Conservation (phyloP, 352 stramenopile genomes). For the Pythium rhizo-oryzae region DNA sequence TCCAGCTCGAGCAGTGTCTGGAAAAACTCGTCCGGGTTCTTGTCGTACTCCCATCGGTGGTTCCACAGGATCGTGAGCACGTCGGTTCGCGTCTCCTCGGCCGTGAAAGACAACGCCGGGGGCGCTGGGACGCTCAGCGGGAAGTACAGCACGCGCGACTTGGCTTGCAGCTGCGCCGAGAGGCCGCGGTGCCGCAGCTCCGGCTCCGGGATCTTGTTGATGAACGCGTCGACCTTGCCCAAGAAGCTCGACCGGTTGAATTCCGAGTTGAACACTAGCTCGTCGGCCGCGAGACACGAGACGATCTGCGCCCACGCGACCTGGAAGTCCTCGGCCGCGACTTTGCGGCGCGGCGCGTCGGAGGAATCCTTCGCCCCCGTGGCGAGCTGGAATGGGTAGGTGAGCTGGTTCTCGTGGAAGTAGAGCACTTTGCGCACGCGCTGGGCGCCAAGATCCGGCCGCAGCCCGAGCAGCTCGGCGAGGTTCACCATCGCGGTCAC, state of each 20-base stretch:
- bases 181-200: constrained; percentile 34
- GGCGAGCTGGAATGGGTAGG: constrained; percentile 45
- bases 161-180: constrained; percentile 26
- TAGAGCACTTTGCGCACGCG: constrained; percentile 52
- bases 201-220: constrained; percentile 55
- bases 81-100: not conserved
- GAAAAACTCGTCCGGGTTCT: constrained; percentile 58
- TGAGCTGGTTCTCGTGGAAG: constrained; percentile 74
- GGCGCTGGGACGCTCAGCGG: constrained; percentile 32
- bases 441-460: constrained; percentile 26
- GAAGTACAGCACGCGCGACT: constrained; percentile 49
- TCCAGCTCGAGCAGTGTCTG: constrained; percentile 43
- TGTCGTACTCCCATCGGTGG: constrained; percentile 67
- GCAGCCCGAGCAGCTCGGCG: constrained; percentile 41
- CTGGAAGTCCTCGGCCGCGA: constrained; percentile 56
- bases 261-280: constrained; percentile 59
- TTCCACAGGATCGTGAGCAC: constrained; percentile 53
- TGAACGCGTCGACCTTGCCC: constrained; percentile 45
- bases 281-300: constrained; percentile 49
- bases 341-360: constrained; percentile 22
- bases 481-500: constrained; percentile 52
- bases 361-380: not conserved
- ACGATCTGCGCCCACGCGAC: constrained; percentile 59
- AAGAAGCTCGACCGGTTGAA: constrained; percentile 49
- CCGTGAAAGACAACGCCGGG: not conserved